phyloP scores from a whole-genome alignment of 1,284 basidiomycete genomes.

The Thelephora terrestris region DNA sequence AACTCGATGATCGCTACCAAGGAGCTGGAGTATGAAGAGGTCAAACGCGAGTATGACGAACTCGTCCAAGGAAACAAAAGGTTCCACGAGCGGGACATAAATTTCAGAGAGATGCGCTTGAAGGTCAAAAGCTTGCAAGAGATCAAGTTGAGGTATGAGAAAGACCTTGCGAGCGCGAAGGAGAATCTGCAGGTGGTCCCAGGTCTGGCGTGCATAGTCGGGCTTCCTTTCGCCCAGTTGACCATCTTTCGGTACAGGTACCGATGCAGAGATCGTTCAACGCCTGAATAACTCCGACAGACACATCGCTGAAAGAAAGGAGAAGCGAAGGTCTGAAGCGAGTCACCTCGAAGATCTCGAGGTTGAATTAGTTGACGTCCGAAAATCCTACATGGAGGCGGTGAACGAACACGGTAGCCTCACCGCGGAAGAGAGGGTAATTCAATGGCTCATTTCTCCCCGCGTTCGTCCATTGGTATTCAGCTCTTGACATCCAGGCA shows the following conservation, averaged over 20 bases:
- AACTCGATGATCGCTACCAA: constrained; percentile 58
- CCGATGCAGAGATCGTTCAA: constrained; percentile 65
- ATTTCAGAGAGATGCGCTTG: constrained; percentile 78
- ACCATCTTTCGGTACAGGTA: constrained; percentile 37
- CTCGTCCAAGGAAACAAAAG: constrained; percentile 70
- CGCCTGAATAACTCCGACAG: constrained; percentile 68
- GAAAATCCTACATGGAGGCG: constrained; percentile 44
- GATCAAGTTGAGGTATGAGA: constrained; percentile 44
- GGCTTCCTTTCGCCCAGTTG: constrained; percentile 1
- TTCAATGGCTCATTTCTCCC: constrained; percentile 5
- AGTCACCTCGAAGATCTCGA: constrained; percentile 49
- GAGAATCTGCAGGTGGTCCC: constrained; percentile 64
- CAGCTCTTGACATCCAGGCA: constrained; percentile 32
- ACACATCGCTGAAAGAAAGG: constrained; percentile 45
- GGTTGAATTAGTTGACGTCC: constrained; percentile 46
- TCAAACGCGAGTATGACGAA: constrained; percentile 55
- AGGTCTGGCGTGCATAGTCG: constrained; percentile 33
- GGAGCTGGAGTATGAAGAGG: constrained; percentile 65
- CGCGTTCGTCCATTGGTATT: constrained; percentile 1
- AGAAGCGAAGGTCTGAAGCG: constrained; percentile 37
- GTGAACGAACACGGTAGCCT: constrained; percentile 53
- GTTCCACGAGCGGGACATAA: constrained; percentile 76
- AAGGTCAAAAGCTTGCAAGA: constrained; percentile 64
- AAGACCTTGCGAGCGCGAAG: constrained; percentile 54
- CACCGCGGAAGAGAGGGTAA: constrained; percentile 54